These are phyloP conservation scores for Debaryomyces singareniensis DNA, from an alignment of 1,139 yeast species.

Conservation along the genomic window DNA sequence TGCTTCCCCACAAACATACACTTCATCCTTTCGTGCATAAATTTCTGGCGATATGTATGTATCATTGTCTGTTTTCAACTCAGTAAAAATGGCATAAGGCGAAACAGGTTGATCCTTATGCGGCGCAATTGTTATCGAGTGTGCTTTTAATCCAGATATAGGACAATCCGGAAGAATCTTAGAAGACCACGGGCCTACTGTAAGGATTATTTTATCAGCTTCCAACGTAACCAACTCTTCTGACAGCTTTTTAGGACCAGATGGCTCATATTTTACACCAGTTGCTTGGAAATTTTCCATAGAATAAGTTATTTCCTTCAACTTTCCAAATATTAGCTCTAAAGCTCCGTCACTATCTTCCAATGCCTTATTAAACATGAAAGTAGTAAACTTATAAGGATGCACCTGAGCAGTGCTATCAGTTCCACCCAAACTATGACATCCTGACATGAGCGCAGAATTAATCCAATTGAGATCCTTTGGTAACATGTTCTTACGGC, in stretches of 20 bases:
- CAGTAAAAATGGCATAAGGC: slow-evolving; percentile 93
- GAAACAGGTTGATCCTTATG: slow-evolving; percentile 63
- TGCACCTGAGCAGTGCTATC: slow-evolving; percentile 96
- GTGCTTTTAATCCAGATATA: slow-evolving; percentile 86
- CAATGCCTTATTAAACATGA: slow-evolving; percentile 70
- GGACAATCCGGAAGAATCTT: slow-evolving; percentile 87
- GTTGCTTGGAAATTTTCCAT: slow-evolving; percentile 59
- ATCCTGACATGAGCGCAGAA: slow-evolving; percentile 56
- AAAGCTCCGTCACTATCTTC: slow-evolving; percentile 69
- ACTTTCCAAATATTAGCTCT: slow-evolving; percentile 80
- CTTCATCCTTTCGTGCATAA: slow-evolving; percentile 93
- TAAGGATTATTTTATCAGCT: slow-evolving; percentile 74
- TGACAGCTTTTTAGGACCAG: slow-evolving; percentile 36
- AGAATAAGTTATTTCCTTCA: slow-evolving; percentile 55
- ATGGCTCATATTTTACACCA: slow-evolving; percentile 62
- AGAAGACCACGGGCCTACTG: slow-evolving; percentile 97
- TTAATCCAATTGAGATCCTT: slow-evolving; percentile 77
- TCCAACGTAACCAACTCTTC: slow-evolving; percentile 31
- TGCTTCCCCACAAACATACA: slow-evolving; percentile 96
- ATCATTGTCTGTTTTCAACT: slow-evolving; percentile 60
- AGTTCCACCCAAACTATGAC: slow-evolving; percentile 78
- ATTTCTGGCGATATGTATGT: slow-evolving; percentile 85
- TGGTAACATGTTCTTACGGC: slow-evolving; percentile 43
- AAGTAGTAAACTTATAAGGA: slow-evolving; percentile 87
- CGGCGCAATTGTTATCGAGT: slow-evolving; percentile 88